Evolutionary conservation across 2,329 filamentous ascomycete genomes (phyloP), one percentile per base, ranked within the genome.

Genomic region (Apiospora malaysiana): DNA sequence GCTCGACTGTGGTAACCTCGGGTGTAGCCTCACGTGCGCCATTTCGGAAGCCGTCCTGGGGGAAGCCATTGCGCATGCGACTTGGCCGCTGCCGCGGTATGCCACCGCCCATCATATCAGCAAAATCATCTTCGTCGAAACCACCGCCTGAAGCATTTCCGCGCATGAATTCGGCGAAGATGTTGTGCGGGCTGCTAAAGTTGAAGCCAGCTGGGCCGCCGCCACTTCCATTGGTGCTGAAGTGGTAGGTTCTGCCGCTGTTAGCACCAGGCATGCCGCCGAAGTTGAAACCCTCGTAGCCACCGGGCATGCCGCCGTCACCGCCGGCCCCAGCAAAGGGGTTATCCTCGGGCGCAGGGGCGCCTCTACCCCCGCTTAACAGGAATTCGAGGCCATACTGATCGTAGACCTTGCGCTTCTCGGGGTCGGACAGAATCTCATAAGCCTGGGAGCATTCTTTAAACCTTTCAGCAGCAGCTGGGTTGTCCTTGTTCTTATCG

Each of bases 391-490:
- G 91, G 73, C 96, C 96, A 82, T 92, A 98, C 80, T 95, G 92
- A 81, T 99, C 96, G 81, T 99, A 99, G 56, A 92, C 91, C 82
- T 97, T 96, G 78, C 96, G 92, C 84, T 98, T 99, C 81, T 98
- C 95, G 72, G 95, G 95, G 78, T 99, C 96, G 73, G 94, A 97
- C 3, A 99, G 91, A 76, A 99, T 97, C 84, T 99, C 96, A 85
- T 98, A 99, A 71, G 96, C 96, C 84, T 98, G 95, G 0, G 94
- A 97, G 74, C 94, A 93, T 82, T 98, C 96, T 85, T 99, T 99
- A 88, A 99, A 99, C 83, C 95, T 98, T 81, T 98, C 96, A 72
- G 90, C 87, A 10, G 95, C 94, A 69, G 90, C 85, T 42, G 94
- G 91, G 77, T 95, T 94, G 83, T 97, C 92, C 82, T 95, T 95